Evolutionary conservation across 768 basidiomycete species (phyloP), one percentile per base, ranked within the genome.

Genomic region (Pulveroboletus sp.): DNA sequence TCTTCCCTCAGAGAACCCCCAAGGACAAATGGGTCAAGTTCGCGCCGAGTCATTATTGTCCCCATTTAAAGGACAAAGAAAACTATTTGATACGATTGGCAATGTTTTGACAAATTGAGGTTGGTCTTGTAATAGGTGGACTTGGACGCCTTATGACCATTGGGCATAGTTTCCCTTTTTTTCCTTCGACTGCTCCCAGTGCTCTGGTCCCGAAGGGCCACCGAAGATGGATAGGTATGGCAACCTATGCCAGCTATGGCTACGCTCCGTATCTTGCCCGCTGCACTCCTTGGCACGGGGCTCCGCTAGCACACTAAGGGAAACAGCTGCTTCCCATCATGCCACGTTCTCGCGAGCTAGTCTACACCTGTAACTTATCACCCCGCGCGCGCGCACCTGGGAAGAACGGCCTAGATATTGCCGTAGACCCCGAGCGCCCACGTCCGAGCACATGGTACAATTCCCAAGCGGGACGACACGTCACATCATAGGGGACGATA

Each of bases 21-120:
- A 69, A 62, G 38, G 56, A 69, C 16, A 71, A 71, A 35, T 71
- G 68, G 68, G 59, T 68, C 8, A 62, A 66, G 43, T 53, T 68
- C 40, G 55, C 62, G 17, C 60, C 64, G 45, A 69, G 68, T 45
- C 58, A 58, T 45, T 59, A 58, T 20, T 47, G 42, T n/a, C 43
- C 61, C 0, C 60, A 56, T 21, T 56, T 41, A 31, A 57, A 63
- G 37, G 58, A 60, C n/a, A 43, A 50, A n/a, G 50, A 59, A 20
- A 43, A 59, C 19, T 61, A 62, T 60, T 61, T 40, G 35, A 60
- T 14, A 47, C 47, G 13, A 36, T 61, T 2, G 40, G 40, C 2
- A 40, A 51, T 7, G 53, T 63, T 13, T 48, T 60, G 50, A 43
- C 23, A 34, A 50, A 32, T 24, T 47, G 49, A 43, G 32, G 29